Evolutionary conservation across 2,329 filamentous ascomycete species (phyloP), one percentile per base, ranked within the genome.

Genomic region (Huntiella abstrusa): DNA sequence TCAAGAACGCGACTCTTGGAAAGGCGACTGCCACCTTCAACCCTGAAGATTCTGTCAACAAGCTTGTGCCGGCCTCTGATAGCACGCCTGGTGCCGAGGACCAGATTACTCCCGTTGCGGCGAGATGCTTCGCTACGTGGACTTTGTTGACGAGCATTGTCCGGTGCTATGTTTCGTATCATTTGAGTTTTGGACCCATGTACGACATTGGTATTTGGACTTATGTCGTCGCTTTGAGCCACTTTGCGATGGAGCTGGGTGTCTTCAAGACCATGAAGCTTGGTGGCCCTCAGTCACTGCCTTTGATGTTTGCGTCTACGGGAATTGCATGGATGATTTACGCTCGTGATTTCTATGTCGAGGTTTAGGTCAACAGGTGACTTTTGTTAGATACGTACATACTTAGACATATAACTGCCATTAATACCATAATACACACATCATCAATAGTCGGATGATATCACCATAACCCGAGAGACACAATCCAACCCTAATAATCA

Each of bases 91-190:
- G 40, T 8, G 67, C 62, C 39, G 56, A 62, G 48, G 72, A 76
- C 56, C 73, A 77, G 60, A 73, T 84, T 47, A 87, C 83, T 4
- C 75, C 80, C 4, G 74, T 94, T 28, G 79, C 77, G 8, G 78
- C 78, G 19, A 78, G 84, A 52, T 77, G 84, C 15, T 93, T 93
- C 60, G 86, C 82, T 46, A 91, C 83, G 28, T 95, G 86, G 79
- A 92, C 87, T 0, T 70, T 88, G 49, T 68, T 93, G 49, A 79
- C 81, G 4, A 73, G 77, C 49, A 65, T 93, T 43, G 71, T 93
- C 39, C 75, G 87, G 45, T 65, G 86, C 53, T 92, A 92, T 58
- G 83, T 84, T 4, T 83, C 83, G 33, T 93, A 92, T 64, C 70
- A 92, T 60, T 75, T 93, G 52, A 68, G 75, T 53, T 70, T 84